A percentile compares a stretch with the other conserved stretches of the same genome.
phyloP scores from a whole-genome alignment of 768 basidiomycete genomes.

The Xerocomus potaroensis region DNA sequence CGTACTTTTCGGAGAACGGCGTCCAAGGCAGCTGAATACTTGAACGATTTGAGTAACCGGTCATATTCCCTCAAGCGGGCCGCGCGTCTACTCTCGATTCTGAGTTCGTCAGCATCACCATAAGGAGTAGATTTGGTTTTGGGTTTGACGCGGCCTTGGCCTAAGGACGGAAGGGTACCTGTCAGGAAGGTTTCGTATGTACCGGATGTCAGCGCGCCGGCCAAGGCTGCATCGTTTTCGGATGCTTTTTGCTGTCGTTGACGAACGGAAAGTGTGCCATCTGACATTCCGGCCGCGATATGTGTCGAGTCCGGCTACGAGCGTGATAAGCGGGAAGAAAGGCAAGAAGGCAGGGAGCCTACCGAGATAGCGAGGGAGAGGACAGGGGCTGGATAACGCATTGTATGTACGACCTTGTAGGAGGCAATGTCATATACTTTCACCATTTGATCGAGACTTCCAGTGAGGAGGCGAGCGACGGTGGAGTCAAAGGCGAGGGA shows the following conservation, averaged over 20 bases:
- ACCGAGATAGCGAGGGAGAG: slow-evolving; percentile 91
- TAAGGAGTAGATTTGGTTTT: slow-evolving; percentile 46
- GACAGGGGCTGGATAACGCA: slow-evolving; percentile 94
- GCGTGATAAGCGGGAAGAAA: slow-evolving; percentile 4
- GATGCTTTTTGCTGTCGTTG: slow-evolving; percentile 74
- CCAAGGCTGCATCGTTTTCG: slow-evolving; percentile 42
- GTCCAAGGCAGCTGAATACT: slow-evolving; percentile 92
- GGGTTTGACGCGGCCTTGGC: slow-evolving; percentile 48
- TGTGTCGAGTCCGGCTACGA: slow-evolving; percentile 92
- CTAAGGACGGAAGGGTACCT: slow-evolving; percentile 49
- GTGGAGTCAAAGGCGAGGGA: slow-evolving; percentile 76
- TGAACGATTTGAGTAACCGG: slow-evolving; percentile 83
- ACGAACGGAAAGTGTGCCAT: slow-evolving; percentile 96
- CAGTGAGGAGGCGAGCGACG: slow-evolving; percentile 79
- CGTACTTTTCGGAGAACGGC: slow-evolving; percentile 80
- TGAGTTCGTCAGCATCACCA: slow-evolving; percentile 71
- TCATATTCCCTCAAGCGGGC: slow-evolving; percentile 85
- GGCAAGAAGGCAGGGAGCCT: slow-evolving; percentile 2
- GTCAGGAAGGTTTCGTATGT: slow-evolving; percentile 67
- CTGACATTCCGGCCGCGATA: slow-evolving; percentile 95
- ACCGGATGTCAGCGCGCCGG: slow-evolving; percentile 44
- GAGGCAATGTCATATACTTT: slow-evolving; percentile 95
- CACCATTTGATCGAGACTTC: slow-evolving; percentile 94
- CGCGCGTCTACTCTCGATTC: slow-evolving; percentile 66
- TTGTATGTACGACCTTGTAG: slow-evolving; percentile 96